These are phyloP conservation scores for Eimeria falciformis DNA, from an alignment of 169 alveolate species.

Conservation along the genomic window DNA sequence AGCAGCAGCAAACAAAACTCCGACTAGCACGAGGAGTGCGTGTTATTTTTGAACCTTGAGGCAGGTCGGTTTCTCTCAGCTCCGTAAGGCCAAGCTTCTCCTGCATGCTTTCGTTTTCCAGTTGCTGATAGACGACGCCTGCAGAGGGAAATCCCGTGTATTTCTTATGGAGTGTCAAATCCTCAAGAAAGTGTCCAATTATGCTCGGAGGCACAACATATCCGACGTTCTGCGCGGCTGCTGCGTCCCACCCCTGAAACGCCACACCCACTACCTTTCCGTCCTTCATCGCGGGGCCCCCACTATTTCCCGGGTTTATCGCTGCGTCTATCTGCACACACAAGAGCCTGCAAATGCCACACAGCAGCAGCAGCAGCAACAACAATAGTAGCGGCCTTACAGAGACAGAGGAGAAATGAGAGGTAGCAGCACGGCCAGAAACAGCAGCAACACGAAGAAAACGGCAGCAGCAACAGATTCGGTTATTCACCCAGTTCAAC, in stretches of 20 bases:
- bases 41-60: neutral
- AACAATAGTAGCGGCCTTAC: neutral
- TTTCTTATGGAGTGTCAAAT: conserved; percentile 75
- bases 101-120: conserved; percentile 84
- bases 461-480: neutral
- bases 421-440: neutral
- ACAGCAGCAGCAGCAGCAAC: conserved; percentile 15
- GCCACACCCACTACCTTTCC: conserved; percentile 91
- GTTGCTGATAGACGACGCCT: conserved; percentile 86
- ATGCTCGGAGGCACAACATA: conserved; percentile 88
- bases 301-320: conserved; percentile 92
- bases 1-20: neutral
- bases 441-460: neutral
- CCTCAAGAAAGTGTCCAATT: conserved; percentile 84
- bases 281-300: conserved; percentile 91
- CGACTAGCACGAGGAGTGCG: too few relatives aligned
- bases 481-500: neutral
- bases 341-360: conserved; percentile 80
- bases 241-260: conserved; percentile 87
- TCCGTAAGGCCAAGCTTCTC: conserved; percentile 80
- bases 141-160: conserved; percentile 87
- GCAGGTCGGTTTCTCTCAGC: conserved; percentile 65
- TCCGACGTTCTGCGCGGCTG: conserved; percentile 87
- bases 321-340: conserved; percentile 94
- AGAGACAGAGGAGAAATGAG: neutral